A percentile compares a stretch with the other conserved stretches of the same genome.
These are phyloP conservation scores for Hypocreales sp. DNA, from an alignment of 2,329 filamentous ascomycete species.

Conservation along the genomic window DNA sequence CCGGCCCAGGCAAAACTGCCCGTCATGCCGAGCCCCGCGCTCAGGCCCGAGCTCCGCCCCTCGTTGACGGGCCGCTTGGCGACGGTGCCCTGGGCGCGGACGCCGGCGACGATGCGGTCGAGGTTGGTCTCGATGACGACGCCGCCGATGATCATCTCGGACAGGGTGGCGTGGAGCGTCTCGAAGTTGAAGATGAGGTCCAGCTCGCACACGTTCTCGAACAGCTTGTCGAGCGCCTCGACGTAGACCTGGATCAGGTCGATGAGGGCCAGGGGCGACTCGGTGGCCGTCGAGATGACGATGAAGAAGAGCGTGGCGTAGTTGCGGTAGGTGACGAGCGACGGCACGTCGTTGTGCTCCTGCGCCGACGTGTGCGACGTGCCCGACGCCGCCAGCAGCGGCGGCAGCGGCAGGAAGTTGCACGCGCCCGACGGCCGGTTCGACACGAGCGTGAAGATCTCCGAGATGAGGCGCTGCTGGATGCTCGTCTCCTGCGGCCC, in stretches of 20 bases:
- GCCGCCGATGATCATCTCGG: slow-evolving; percentile 90
- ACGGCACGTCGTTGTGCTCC: slow-evolving; percentile 75
- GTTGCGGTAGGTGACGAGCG: slow-evolving; percentile 92
- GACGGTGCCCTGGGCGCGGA: slow-evolving; percentile 61
- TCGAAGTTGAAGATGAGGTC: slow-evolving; percentile 99
- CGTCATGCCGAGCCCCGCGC: slow-evolving; percentile 38
- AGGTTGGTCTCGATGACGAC: slow-evolving; percentile 87
- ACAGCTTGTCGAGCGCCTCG: slow-evolving; percentile 83
- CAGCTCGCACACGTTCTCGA: slow-evolving; percentile 97
- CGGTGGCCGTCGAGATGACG: slow-evolving; percentile 88
- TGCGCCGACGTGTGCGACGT: slow-evolving; percentile 49
- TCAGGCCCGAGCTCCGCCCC: slow-evolving; percentile 29
- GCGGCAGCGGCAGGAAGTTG: slow-evolving; percentile 81
- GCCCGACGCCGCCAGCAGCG: slow-evolving; percentile 46
- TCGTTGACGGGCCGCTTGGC: slow-evolving; percentile 70
- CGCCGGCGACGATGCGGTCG: slow-evolving; percentile 76
- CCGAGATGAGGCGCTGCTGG: slow-evolving; percentile 88
- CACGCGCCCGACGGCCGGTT: slow-evolving; percentile 84
- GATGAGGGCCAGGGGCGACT: slow-evolving; percentile 86
- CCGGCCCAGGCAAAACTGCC: slow-evolving; percentile 41
- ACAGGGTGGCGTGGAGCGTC: slow-evolving; percentile 77
- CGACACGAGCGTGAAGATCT: slow-evolving; percentile 92
- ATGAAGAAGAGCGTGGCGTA: slow-evolving; percentile 99
- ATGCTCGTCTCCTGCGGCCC: slow-evolving; percentile 73
- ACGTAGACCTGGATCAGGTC: slow-evolving; percentile 98